Conservation (phyloP, 176 grass and related monocot genomes). For the Rhynchospora breviuscula region DNA sequence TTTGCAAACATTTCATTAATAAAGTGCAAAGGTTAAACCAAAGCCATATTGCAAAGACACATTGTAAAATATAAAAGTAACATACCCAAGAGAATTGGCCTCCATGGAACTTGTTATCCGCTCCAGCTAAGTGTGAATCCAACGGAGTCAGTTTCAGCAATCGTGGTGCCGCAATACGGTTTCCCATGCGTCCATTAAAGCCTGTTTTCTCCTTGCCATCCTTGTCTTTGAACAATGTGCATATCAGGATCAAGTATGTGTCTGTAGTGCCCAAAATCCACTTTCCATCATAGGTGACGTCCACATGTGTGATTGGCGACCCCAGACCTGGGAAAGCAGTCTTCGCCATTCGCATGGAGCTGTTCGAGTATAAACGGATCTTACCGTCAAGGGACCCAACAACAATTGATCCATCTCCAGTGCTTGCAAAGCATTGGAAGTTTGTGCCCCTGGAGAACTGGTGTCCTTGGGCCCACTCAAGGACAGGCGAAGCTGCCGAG, state of each 20-base stretch:
- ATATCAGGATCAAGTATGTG: slow-evolving; percentile 77
- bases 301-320: slow-evolving; percentile 67
- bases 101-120: slow-evolving; percentile 67
- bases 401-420: slow-evolving; percentile 79
- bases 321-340: slow-evolving; percentile 84
- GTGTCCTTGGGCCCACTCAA: slow-evolving; percentile 81
- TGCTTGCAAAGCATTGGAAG: slow-evolving; percentile 83
- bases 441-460: slow-evolving; percentile 88
- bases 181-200: slow-evolving; percentile 81
- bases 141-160: slow-evolving; percentile 79
- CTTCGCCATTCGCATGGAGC: slow-evolving; percentile 91
- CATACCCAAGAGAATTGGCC: slow-evolving; percentile 97
- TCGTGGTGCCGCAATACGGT: slow-evolving; percentile 65
- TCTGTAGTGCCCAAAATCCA: slow-evolving; percentile 86
- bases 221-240: slow-evolving; percentile 87
- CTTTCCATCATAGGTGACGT: slow-evolving; percentile 90
- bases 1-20: background rate
- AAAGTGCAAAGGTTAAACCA: background rate
- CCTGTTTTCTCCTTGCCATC: slow-evolving; percentile 88
- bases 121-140: slow-evolving; percentile 68
- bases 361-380: slow-evolving; percentile 78
- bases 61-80: background rate
- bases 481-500: slow-evolving; percentile 52
- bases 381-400: slow-evolving; percentile 83
- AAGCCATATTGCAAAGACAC: background rate